Conservation (phyloP, 2,329 filamentous ascomycete species). For the Penicillium digitatum region DNA sequence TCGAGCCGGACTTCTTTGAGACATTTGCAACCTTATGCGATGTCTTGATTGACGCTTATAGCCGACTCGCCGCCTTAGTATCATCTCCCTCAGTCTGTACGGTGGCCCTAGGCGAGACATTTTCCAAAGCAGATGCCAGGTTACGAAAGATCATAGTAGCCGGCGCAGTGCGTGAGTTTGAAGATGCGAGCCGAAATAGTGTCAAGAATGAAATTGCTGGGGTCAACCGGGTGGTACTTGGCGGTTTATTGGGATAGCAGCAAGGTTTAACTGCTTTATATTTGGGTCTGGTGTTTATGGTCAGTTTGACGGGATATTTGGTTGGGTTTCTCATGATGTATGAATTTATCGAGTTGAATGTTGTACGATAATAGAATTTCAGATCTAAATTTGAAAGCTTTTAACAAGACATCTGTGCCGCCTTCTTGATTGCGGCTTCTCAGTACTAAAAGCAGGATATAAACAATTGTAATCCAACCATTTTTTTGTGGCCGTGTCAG, state of each 20-base stretch:
- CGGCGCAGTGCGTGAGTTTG: conserved; percentile 85
- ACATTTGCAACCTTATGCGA: conserved; percentile 96
- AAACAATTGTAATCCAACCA: too few relatives aligned
- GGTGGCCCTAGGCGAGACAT: conserved; percentile 71
- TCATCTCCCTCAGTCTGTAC: conserved; percentile 70
- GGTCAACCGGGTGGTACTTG: conserved; percentile 82
- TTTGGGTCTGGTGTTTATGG: not conserved
- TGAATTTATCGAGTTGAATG: conserved; percentile 2
- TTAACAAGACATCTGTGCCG: conserved; percentile 14
- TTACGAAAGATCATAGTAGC: conserved; percentile 86
- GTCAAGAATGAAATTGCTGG: conserved; percentile 78
- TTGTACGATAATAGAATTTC: conserved; percentile 12
- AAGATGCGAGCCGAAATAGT: conserved; percentile 73
- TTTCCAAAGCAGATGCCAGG: conserved; percentile 80
- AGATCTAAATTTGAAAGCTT: conserved; percentile 9
- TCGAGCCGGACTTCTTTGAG: conserved; percentile 95
- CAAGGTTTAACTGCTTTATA: not conserved
- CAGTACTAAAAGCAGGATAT: not conserved
- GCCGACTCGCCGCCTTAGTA: conserved; percentile 69
- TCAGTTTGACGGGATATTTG: not conserved
- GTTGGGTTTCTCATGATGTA: not conserved
- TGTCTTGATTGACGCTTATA: conserved; percentile 88
- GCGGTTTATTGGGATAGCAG: conserved; percentile 66
- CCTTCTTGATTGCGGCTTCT: not conserved
- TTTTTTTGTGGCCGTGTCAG: conserved; percentile 14